Percentiles rank a stretch among this genome's conserved stretches.
Evolutionary conservation across 768 basidiomycete genomes (phyloP).

Genomic region (Psilocybe tampanensis): DNA sequence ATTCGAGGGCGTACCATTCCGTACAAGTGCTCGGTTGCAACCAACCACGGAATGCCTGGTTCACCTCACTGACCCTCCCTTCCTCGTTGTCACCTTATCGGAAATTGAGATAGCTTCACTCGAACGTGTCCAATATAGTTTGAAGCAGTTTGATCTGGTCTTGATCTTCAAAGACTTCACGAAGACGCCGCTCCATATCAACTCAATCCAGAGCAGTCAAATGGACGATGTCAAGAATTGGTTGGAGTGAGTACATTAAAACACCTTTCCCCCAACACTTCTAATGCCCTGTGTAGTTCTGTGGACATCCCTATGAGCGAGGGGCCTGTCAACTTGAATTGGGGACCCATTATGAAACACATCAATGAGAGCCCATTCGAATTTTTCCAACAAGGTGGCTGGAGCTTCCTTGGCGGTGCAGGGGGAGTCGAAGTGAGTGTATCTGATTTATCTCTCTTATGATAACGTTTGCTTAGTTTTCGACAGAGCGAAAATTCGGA

Average conservation of each 20-base stretch:
- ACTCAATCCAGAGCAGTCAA: constrained; percentile 88
- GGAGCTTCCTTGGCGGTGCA: constrained; percentile 84
- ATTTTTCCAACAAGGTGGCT: constrained; percentile 97
- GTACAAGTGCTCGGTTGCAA: constrained; percentile 91
- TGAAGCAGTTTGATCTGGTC: constrained; percentile 98
- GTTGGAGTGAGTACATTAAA: constrained; percentile 78
- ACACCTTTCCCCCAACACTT: constrained; percentile 1
- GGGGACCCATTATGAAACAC: constrained; percentile 98
- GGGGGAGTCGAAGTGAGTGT: constrained; percentile 68
- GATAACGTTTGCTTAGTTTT: neutral
- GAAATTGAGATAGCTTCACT: constrained; percentile 97
- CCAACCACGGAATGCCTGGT: constrained; percentile 97
- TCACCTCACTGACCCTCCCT: constrained; percentile 92
- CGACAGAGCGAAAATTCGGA: constrained; percentile 43
- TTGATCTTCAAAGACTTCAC: constrained; percentile 97
- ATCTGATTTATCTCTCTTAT: neutral
- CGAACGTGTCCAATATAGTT: constrained; percentile 93
- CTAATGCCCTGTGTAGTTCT: constrained; percentile 56
- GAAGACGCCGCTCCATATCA: constrained; percentile 90
- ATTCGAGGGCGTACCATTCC: constrained; percentile 95
- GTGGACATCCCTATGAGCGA: constrained; percentile 97
- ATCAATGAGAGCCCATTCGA: constrained; percentile 94
- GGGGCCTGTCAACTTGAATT: constrained; percentile 96
- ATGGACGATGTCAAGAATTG: constrained; percentile 99
- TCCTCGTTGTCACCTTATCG: constrained; percentile 90